Conservation (phyloP, 345 rosid species). For the Citrus maxima region DNA sequence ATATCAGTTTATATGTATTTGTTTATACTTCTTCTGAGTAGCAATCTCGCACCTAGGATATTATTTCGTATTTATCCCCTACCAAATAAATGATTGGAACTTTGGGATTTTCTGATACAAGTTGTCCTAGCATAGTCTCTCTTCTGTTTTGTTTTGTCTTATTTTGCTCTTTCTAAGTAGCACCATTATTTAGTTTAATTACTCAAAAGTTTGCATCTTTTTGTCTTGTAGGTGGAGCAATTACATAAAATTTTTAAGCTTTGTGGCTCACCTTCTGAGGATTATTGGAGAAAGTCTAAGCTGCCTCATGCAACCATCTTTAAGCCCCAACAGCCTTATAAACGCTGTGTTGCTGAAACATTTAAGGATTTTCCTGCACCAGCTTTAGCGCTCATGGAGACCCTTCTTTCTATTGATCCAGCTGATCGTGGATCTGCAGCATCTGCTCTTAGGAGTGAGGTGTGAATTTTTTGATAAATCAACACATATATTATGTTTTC, state of each 20-base stretch:
- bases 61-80: neutral
- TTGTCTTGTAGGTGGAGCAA: conserved; percentile 81
- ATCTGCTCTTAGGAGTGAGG: conserved; percentile 82
- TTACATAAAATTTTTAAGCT: conserved; percentile 96
- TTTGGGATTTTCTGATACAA: neutral
- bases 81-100: neutral
- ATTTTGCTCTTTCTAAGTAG: neutral
- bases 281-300: conserved; percentile 91
- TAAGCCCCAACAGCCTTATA: conserved; percentile 95
- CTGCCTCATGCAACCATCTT: conserved; percentile 98
- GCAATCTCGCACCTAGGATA: neutral
- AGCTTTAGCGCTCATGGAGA: conserved; percentile 85
- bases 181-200: neutral
- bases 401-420: conserved; percentile 83
- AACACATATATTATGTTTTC: neutral
- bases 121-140: neutral
- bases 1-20: neutral
- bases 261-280: conserved; percentile 96
- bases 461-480: conserved; percentile 28
- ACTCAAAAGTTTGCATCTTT: conserved; percentile 6
- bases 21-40: neutral
- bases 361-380: conserved; percentile 91
- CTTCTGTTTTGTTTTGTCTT: neutral
- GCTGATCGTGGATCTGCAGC: conserved; percentile 87
- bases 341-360: conserved; percentile 85